Percentiles rank a stretch among this genome's conserved stretches.
Evolutionary conservation across 768 basidiomycete species (phyloP).

Genomic region (Leucocoprinus sp.): DNA sequence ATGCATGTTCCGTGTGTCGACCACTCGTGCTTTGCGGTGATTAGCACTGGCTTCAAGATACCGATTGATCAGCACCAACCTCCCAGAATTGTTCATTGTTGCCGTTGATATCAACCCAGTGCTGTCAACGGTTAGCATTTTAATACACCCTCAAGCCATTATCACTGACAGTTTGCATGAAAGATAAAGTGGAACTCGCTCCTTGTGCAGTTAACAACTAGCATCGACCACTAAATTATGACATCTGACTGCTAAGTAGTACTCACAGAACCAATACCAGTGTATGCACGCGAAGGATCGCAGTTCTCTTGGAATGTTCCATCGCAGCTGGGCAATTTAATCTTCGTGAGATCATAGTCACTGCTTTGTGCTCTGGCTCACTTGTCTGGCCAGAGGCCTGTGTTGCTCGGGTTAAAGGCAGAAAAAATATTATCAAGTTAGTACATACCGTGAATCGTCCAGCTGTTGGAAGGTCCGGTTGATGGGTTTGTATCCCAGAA

Average conservation of each 20-base stretch:
- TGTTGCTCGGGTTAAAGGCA: background rate
- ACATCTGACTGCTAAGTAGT: background rate
- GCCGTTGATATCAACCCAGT: constrained; percentile 57
- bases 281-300: constrained; percentile 31
- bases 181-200: constrained; percentile 47
- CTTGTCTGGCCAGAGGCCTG: constrained; percentile 65
- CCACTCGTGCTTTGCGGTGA: constrained; percentile 54
- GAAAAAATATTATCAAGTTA: background rate
- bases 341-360: background rate
- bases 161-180: constrained; percentile 38
- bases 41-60: background rate
- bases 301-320: constrained; percentile 26
- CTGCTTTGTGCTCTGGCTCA: constrained; percentile 19
- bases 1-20: constrained; percentile 54
- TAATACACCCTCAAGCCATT: background rate
- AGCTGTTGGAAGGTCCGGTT: constrained; percentile 56
- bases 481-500: constrained; percentile 67
- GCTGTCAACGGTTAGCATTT: constrained; percentile 22
- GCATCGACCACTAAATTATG: background rate
- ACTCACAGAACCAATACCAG: constrained; percentile 23
- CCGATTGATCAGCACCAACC: constrained; percentile 26
- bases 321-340: constrained; percentile 57
- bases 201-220: constrained; percentile 54
- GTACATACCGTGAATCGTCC: constrained; percentile 67
- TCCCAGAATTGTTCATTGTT: constrained; percentile 62